phyloP scores from a whole-genome alignment of 495 filamentous ascomycete species.

The Xylaria scruposa region DNA sequence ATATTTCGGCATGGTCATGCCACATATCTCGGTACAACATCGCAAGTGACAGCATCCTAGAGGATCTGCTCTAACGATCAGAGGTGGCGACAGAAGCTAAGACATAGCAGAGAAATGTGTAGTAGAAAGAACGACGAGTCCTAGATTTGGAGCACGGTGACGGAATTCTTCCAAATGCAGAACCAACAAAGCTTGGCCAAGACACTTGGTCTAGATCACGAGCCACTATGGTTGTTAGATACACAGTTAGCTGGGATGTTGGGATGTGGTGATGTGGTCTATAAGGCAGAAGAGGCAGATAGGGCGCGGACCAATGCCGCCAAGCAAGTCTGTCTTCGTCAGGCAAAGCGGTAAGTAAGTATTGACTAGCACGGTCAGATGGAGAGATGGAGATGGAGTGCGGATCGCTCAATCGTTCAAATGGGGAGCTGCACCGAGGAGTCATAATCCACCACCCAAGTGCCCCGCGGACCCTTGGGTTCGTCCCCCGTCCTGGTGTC shows the following conservation, averaged over 20 bases:
- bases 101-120: background rate
- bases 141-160: constrained; percentile 22
- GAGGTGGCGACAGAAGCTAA: background rate
- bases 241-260: background rate
- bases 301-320: constrained; percentile 11
- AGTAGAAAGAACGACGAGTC: constrained; percentile 20
- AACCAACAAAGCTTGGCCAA: constrained; percentile 1
- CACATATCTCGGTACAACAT: background rate
- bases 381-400: background rate
- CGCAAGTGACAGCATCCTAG: constrained; percentile 6
- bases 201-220: constrained; percentile 16
- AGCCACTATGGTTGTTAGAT: background rate
- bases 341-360: no score
- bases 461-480: constrained; percentile 5
- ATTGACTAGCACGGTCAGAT: background rate
- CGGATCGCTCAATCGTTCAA: background rate
- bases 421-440: constrained; percentile 6
- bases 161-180: constrained; percentile 5
- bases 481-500: constrained; percentile 5
- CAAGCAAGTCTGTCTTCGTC: no score
- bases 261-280: no score
- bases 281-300: constrained; percentile 25
- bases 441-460: constrained; percentile 12
- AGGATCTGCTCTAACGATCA: constrained; percentile 9
- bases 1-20: background rate